Base-by-base conservation (phyloP, 2,329 filamentous ascomycete genomes). In the Colletotrichum tamarilloi region DNA sequence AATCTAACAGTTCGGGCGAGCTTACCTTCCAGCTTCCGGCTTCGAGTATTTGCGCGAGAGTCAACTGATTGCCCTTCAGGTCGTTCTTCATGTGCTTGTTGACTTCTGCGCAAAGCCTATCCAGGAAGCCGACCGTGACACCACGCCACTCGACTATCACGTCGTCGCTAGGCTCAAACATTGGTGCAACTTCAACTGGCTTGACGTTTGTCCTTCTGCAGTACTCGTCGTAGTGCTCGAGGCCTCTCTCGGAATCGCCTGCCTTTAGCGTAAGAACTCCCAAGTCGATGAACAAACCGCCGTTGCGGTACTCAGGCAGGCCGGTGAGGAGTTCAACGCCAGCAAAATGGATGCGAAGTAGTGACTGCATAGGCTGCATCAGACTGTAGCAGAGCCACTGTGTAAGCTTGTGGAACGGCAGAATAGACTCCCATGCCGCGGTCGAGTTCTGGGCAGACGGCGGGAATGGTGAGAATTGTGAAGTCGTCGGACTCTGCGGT, bases 21-120 rank as follows among this genome's bases (percentile, higher is more conserved):
- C 90, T 84, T 83, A 97, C 95, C 93, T 98, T 98, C 96, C 97
- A 99, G 80, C 94, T 97, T 64, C 97, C 97, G 16, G 96, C 97
- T 83, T 98, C 97, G 22, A 99, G 87, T 85, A 99, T 91, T 82
- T 99, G 97, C 6, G 95, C 92, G 77, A 98, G 84, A 53, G 87
- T 94, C 81, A 99, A 84, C 76, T 96, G 91, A 49, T 90, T 85
- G 4, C 93, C 94, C 8, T 87, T 88, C 53, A 98, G 84, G 67
- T 91, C 88, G 2, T 78, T 79, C 68, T 90, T 91, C 60, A 98
- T 84, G 53, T 86, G 83, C 81, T 94, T 94, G 76, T 88, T 86
- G 46, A 75, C 73, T 38, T 75, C 74, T 7, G 59, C 75, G 63
- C 86, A 84, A 24, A 91, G 78, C 35, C 82, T 80, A 76, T 91